Evolutionary conservation across 2,329 filamentous ascomycete species (phyloP).

Genomic region (Grosmannia clavigera): DNA sequence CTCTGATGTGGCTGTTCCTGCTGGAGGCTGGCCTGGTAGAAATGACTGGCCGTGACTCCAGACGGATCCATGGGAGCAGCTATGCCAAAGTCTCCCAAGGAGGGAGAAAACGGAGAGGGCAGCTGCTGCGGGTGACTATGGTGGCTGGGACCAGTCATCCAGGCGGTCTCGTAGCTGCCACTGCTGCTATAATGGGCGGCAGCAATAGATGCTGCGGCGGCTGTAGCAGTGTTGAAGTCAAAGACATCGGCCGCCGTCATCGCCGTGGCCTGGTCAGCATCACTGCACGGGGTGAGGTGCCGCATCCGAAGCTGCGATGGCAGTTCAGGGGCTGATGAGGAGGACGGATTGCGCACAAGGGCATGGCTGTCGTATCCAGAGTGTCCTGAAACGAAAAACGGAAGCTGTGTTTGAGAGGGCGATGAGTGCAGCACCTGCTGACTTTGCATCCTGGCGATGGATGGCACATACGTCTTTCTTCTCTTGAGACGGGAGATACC

Average conservation of each 20-base stretch:
- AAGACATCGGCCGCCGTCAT: conserved; percentile 13
- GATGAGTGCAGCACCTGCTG: not conserved
- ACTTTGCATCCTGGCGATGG: not conserved
- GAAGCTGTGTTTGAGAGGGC: not conserved
- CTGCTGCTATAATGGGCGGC: not conserved
- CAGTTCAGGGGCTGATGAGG: conserved; percentile 12
- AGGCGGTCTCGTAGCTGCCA: not conserved
- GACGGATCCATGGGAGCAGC: not conserved
- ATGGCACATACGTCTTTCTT: not conserved
- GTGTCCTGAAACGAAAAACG: conserved; percentile 13
- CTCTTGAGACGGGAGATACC: too few relatives aligned
- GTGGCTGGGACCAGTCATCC: not conserved
- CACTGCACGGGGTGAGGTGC: conserved; percentile 42
- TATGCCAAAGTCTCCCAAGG: not conserved
- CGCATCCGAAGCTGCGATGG: conserved; percentile 19
- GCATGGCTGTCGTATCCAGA: conserved; percentile 15
- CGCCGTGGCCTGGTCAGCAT: conserved; percentile 23
- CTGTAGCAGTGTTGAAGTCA: conserved; percentile 15
- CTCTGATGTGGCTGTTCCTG: not conserved
- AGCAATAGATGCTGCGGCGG: not conserved
- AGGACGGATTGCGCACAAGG: not conserved
- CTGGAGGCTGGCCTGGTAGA: not conserved
- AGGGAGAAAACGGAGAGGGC: conserved; percentile 1
- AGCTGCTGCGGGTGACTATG: not conserved
- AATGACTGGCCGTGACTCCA: not conserved